These are phyloP conservation scores for Trichosporon faecale DNA, from an alignment of 1,284 basidiomycete species.

Conservation along the genomic window DNA sequence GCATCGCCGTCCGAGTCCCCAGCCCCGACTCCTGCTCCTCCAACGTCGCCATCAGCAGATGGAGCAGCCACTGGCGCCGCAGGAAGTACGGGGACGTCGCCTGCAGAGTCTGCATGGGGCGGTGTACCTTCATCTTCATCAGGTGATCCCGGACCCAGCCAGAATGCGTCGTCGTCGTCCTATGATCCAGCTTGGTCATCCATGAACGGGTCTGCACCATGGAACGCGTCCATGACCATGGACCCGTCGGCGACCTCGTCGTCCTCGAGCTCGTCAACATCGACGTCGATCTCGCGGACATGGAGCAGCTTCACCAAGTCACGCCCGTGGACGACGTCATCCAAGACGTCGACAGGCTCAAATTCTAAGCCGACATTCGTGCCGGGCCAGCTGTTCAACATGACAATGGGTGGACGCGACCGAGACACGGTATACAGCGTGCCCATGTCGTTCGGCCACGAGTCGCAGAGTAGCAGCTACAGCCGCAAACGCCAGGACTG, in stretches of 20 bases:
- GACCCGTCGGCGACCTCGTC: background rate
- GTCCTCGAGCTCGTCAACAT: slow-evolving; percentile 2
- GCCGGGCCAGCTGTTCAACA: slow-evolving; percentile 39
- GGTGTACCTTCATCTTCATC: background rate
- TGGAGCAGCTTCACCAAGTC: slow-evolving; percentile 7
- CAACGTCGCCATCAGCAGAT: background rate
- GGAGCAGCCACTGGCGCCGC: background rate
- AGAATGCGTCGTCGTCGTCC: background rate
- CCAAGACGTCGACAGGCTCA: slow-evolving; percentile 20
- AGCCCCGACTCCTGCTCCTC: background rate
- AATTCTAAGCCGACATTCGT: slow-evolving; percentile 32
- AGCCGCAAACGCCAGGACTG: slow-evolving; percentile 18
- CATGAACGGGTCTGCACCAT: background rate
- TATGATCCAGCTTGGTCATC: background rate
- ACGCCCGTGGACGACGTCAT: slow-evolving; percentile 22
- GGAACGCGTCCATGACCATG: background rate
- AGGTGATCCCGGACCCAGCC: background rate
- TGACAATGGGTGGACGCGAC: slow-evolving; percentile 38
- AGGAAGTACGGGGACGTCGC: background rate
- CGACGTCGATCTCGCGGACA: slow-evolving; percentile 4
- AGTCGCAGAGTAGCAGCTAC: slow-evolving; percentile 16
- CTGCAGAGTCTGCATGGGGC: background rate
- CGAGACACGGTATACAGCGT: slow-evolving; percentile 42
- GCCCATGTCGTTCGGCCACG: slow-evolving; percentile 41
- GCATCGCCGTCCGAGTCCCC: background rate